Conservation (phyloP, 116 monocot genomes). For the Zostera marina region DNA sequence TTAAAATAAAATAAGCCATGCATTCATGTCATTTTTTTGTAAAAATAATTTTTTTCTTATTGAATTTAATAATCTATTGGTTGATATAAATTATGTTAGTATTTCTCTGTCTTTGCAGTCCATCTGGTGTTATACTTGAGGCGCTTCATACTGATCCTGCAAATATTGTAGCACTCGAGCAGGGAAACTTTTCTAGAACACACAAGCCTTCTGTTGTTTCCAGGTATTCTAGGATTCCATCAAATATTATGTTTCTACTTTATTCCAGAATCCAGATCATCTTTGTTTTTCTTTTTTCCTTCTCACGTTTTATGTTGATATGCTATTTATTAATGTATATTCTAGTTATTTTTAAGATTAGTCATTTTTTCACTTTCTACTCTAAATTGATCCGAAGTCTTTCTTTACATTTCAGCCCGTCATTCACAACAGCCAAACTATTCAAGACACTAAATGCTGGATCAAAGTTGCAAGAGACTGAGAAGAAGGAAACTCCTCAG, state of each 20-base stretch:
- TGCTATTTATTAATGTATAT: neutral
- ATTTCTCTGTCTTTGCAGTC: conserved; percentile 31
- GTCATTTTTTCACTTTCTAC: neutral
- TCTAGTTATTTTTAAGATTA: too few species aligned
- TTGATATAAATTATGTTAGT: neutral
- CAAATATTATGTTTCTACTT: neutral
- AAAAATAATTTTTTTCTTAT: neutral
- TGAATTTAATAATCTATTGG: neutral
- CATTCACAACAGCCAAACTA: conserved; percentile 57
- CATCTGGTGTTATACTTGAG: conserved; percentile 66
- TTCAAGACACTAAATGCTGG: conserved; percentile 45
- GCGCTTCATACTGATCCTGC: conserved; percentile 96
- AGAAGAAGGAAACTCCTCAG: conserved; percentile 97
- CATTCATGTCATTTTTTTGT: neutral
- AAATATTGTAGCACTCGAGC: conserved; percentile 62
- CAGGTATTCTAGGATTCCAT: conserved; percentile 42
- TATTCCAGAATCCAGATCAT: neutral
- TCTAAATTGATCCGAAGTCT: neutral
- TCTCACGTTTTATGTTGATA: neutral
- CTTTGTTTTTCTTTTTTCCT: neutral
- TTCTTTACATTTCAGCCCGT: conserved; percentile 11
- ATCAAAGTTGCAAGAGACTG: conserved; percentile 36
- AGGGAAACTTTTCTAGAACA: conserved; percentile 48
- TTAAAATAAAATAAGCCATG: too few species aligned
- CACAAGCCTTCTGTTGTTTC: conserved; percentile 26